Conservation (phyloP, 768 basidiomycete species). For the Gloeostereum incarnatum region DNA sequence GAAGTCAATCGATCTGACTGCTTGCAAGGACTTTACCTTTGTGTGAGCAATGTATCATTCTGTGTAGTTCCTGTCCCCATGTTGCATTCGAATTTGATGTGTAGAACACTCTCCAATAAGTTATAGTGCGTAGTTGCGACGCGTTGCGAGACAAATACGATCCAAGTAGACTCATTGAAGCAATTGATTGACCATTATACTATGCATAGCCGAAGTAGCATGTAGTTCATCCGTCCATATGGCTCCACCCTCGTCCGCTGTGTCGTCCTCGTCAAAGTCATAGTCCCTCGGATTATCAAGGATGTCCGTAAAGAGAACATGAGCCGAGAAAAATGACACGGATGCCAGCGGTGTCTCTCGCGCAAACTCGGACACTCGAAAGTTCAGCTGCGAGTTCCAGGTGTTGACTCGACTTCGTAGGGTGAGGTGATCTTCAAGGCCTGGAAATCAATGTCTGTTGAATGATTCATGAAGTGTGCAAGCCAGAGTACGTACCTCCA, state of each 20-base stretch:
- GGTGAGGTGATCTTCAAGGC: background rate
- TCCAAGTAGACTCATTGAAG: too few relatives aligned
- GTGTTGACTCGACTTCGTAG: constrained; percentile 10
- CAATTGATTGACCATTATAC: too few relatives aligned
- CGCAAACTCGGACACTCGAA: constrained; percentile 15
- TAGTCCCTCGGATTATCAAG: constrained; percentile 22
- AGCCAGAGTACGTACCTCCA: constrained; percentile 14
- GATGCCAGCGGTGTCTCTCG: constrained; percentile 12
- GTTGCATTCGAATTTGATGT: too few relatives aligned
- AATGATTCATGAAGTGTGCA: background rate
- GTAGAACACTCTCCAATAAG: too few relatives aligned
- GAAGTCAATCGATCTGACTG: too few relatives aligned
- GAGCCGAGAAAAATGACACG: constrained; percentile 22
- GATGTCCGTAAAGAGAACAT: constrained; percentile 18
- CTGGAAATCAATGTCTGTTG: background rate
- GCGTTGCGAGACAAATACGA: too few relatives aligned
- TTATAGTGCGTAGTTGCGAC: too few relatives aligned
- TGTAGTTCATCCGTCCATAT: constrained; percentile 32
- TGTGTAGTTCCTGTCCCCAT: too few relatives aligned
- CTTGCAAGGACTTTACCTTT: too few relatives aligned
- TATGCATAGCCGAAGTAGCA: too few relatives aligned
- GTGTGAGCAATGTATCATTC: too few relatives aligned
- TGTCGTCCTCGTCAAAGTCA: constrained; percentile 21
- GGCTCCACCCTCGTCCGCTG: constrained; percentile 15
- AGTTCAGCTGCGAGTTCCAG: constrained; percentile 22